Conservation (phyloP, 2,329 filamentous ascomycete species). For the Pyricularia pennisetigena region DNA sequence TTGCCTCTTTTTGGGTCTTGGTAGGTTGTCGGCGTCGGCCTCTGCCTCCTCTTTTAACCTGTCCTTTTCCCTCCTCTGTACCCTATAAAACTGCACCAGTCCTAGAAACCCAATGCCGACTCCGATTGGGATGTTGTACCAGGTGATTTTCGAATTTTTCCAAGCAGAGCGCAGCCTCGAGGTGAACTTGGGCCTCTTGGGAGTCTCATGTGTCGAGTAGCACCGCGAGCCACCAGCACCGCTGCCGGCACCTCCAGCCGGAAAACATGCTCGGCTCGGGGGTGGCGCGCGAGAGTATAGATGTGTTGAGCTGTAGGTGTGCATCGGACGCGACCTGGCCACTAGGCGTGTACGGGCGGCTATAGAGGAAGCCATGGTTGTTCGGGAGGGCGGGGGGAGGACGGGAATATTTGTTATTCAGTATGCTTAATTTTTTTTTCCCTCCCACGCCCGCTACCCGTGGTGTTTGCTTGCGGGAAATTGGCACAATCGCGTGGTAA, state of each 20-base stretch:
- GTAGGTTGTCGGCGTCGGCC: slow-evolving; percentile 17
- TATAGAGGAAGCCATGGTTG: not conserved
- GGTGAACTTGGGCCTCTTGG: slow-evolving; percentile 38
- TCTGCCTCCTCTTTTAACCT: slow-evolving; percentile 25
- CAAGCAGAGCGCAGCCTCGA: slow-evolving; percentile 39
- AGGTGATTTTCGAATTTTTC: slow-evolving; percentile 55
- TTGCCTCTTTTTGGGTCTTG: slow-evolving; percentile 38
- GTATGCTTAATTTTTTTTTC: not conserved
- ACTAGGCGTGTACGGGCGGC: not conserved
- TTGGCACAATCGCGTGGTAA: not conserved
- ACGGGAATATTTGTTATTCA: not conserved
- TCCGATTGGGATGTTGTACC: slow-evolving; percentile 84
- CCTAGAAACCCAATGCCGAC: slow-evolving; percentile 80
- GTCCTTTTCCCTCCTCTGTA: slow-evolving; percentile 46
- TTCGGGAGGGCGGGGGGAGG: not conserved
- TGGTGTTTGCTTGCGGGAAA: not conserved
- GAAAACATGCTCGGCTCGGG: not conserved
- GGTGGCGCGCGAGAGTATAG: not conserved
- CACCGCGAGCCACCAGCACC: slow-evolving; percentile 13
- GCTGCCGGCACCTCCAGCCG: not conserved
- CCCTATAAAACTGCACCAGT: slow-evolving; percentile 73
- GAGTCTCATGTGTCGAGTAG: slow-evolving; percentile 29
- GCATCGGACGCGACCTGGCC: not conserved
- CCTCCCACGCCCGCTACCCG: not conserved
- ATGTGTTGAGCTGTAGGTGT: not conserved